Percentiles rank a stretch among this genome's conserved stretches.
These are phyloP conservation scores for Lecanoromycetidae sp. DNA, from an alignment of 2,329 filamentous ascomycete genomes.

Conservation along the genomic window DNA sequence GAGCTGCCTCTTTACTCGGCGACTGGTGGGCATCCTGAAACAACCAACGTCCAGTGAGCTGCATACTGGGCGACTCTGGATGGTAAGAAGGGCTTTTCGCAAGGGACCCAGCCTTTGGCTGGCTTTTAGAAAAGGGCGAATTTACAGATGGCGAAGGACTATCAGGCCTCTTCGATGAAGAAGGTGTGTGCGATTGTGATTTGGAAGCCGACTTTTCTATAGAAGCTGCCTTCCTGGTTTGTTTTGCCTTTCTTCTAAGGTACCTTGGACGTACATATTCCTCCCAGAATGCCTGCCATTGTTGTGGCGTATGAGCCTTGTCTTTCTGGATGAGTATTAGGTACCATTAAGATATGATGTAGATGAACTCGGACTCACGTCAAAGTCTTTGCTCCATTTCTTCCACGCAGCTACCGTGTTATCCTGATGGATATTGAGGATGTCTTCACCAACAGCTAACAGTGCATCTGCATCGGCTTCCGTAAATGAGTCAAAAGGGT, in stretches of 20 bases:
- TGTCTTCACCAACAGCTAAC: slow-evolving; percentile 19
- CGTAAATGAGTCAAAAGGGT: slow-evolving; percentile 16
- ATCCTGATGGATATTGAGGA: slow-evolving; percentile 18
- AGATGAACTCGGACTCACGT: slow-evolving; percentile 3
- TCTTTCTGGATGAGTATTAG: not conserved
- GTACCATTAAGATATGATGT: not conserved
- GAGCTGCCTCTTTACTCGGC: not conserved
- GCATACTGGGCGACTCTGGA: slow-evolving; percentile 17
- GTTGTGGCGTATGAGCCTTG: slow-evolving; percentile 8
- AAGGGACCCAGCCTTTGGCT: slow-evolving; percentile 9
- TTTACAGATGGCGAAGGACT: not conserved
- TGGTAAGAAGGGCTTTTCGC: slow-evolving; percentile 19
- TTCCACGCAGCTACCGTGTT: slow-evolving; percentile 21
- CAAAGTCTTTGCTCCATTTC: slow-evolving; percentile 19
- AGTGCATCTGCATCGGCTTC: slow-evolving; percentile 20
- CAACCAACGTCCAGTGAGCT: not conserved
- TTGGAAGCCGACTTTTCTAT: not conserved
- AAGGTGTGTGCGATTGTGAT: not conserved
- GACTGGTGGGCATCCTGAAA: no score
- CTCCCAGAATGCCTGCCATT: slow-evolving; percentile 17
- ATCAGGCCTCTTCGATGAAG: not conserved
- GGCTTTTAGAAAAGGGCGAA: slow-evolving; percentile 7
- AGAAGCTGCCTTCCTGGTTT: not conserved
- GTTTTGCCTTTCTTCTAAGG: slow-evolving; percentile 3
- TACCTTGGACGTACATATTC: slow-evolving; percentile 13